Evolutionary conservation across 208 protist species (phyloP).

Genomic region (Acanthamoeba rhysodes): DNA sequence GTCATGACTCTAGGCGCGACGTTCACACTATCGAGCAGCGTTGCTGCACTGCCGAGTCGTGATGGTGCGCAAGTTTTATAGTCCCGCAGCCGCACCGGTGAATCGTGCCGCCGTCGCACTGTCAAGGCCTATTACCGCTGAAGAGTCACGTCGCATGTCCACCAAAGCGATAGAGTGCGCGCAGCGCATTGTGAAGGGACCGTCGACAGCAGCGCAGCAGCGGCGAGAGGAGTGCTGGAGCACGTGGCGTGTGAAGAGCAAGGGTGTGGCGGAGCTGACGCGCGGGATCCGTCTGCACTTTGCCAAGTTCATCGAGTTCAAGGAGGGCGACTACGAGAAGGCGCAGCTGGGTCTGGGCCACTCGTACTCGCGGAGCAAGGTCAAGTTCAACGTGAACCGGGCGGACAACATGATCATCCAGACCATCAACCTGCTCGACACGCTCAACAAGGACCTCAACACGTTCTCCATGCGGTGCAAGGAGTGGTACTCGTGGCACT

Average conservation of each 20-base stretch:
- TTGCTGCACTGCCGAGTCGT: too few species aligned
- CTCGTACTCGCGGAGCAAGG: slow-evolving; percentile 98
- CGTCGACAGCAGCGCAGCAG: too few species aligned
- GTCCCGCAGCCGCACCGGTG: too few species aligned
- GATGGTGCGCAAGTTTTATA: too few species aligned
- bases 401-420: slow-evolving; percentile 99
- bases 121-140: too few species aligned
- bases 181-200: too few species aligned
- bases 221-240: too few species aligned
- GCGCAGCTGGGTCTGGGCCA: slow-evolving; percentile 99
- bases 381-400: slow-evolving; percentile 99
- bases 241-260: slow-evolving; percentile 75
- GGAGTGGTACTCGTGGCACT: slow-evolving; percentile 99
- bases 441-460: slow-evolving; percentile 99
- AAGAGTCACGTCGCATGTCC: too few species aligned
- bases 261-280: slow-evolving; percentile 92
- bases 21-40: too few species aligned
- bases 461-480: slow-evolving; percentile 98
- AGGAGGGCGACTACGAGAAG: slow-evolving; percentile 96
- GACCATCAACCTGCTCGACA: slow-evolving; percentile 97
- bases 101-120: too few species aligned
- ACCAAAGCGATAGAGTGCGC: too few species aligned
- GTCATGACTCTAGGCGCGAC: too few species aligned
- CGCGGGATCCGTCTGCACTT: slow-evolving; percentile 98
- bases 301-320: slow-evolving; percentile 92